Evolutionary conservation across 192 early-diverging fungal species (phyloP).

Genomic region (Tieghemiomyces parasiticus): DNA sequence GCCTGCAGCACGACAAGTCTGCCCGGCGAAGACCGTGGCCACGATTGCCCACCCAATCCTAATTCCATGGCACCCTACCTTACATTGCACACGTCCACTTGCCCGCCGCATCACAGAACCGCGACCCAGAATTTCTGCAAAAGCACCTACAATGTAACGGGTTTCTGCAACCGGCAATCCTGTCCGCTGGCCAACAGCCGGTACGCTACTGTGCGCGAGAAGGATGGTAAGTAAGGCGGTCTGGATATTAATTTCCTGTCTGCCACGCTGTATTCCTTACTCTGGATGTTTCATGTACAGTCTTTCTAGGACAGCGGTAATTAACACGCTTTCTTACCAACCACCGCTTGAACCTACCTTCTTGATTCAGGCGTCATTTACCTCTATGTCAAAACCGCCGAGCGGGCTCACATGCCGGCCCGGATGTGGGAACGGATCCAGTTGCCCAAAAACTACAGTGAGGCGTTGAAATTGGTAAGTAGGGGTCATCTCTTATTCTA

Average conservation of each 20-base stretch:
- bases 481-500: no score
- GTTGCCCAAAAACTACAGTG: constrained; percentile 79
- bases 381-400: constrained; percentile 89
- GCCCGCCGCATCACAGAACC: constrained; percentile 30
- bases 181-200: constrained; percentile 91
- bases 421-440: constrained; percentile 86
- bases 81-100: neutral
- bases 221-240: constrained; percentile 53
- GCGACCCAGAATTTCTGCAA: constrained; percentile 81
- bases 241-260: no score
- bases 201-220: constrained; percentile 90
- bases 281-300: no score
- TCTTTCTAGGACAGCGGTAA: no score
- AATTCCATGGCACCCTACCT: neutral
- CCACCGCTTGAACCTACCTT: no score
- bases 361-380: no score
- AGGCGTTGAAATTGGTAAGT: constrained; percentile 58
- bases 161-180: constrained; percentile 84
- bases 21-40: no score
- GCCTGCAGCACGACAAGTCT: neutral
- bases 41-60: neutral
- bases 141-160: constrained; percentile 92
- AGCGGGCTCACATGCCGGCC: constrained; percentile 85
- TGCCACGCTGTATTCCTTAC: no score
- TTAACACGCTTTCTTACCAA: no score